phyloP scores from a whole-genome alignment of 1,139 yeast species.

The Blastobotrys buckinghamii region DNA sequence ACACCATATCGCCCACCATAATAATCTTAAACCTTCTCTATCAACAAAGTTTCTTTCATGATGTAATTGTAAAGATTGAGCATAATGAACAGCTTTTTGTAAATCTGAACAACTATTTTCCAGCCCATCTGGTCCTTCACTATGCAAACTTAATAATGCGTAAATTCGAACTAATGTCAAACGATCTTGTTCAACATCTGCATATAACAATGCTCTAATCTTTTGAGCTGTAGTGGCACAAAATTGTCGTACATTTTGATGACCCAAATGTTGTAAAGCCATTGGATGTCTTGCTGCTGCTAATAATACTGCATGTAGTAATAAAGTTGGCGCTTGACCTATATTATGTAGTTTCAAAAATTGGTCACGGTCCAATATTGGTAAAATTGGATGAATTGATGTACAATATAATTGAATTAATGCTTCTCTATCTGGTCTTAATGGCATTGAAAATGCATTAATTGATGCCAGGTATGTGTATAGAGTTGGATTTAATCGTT shows the following conservation, averaged over 20 bases:
- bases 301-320: conserved; percentile 37
- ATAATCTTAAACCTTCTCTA: conserved; percentile 29
- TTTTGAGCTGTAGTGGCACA: conserved; percentile 33
- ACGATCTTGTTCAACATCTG: conserved; percentile 41
- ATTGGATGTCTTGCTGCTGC: conserved; percentile 37
- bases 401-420: conserved; percentile 35
- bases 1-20: conserved; percentile 41
- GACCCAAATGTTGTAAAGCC: conserved; percentile 32
- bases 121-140: conserved; percentile 37
- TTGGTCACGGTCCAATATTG: conserved; percentile 34
- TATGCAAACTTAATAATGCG: conserved; percentile 29
- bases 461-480: conserved; percentile 34
- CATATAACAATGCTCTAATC: conserved; percentile 38
- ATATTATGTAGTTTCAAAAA: conserved; percentile 34
- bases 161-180: conserved; percentile 36
- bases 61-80: conserved; percentile 37
- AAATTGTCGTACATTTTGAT: conserved; percentile 32
- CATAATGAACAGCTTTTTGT: conserved; percentile 37
- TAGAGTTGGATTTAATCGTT: conserved; percentile 29
- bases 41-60: conserved; percentile 33
- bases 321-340: conserved; percentile 37
- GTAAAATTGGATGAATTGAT: conserved; percentile 36
- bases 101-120: conserved; percentile 39
- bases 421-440: conserved; percentile 31
- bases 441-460: conserved; percentile 37